These are phyloP conservation scores for Hibiscus trionum DNA, from an alignment of 345 rosid genomes.

Conservation along the genomic window DNA sequence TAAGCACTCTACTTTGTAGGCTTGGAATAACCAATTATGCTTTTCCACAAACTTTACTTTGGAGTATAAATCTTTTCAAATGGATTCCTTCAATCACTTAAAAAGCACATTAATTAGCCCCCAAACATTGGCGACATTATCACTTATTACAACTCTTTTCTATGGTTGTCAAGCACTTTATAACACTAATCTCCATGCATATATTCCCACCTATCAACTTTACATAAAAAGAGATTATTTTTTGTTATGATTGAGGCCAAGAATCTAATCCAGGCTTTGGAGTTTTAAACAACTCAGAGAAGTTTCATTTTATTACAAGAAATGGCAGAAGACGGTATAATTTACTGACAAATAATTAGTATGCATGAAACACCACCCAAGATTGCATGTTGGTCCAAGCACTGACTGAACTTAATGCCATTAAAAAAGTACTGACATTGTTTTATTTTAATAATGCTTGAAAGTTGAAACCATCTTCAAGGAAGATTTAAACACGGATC, in stretches of 20 bases:
- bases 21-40: slow-evolving; percentile 21
- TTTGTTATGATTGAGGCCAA: slow-evolving; percentile 33
- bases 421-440: slow-evolving; percentile 14
- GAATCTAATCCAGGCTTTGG: slow-evolving; percentile 36
- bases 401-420: slow-evolving; percentile 12
- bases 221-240: slow-evolving; percentile 32
- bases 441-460: slow-evolving; percentile 15
- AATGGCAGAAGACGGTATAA: slow-evolving; percentile 6
- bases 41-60: slow-evolving; percentile 18
- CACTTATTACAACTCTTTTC: slow-evolving; percentile 30
- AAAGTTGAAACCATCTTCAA: slow-evolving; percentile 14
- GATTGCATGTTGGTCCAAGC: slow-evolving; percentile 22
- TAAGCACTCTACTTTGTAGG: not conserved
- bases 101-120: slow-evolving; percentile 20
- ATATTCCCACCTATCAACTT: slow-evolving; percentile 48
- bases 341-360: slow-evolving; percentile 2
- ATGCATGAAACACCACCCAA: slow-evolving; percentile 22
- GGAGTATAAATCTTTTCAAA: slow-evolving; percentile 29
- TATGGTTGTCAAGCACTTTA: slow-evolving; percentile 31
- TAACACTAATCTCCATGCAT: slow-evolving; percentile 32
- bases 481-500: slow-evolving; percentile 19
- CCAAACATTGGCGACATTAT: slow-evolving; percentile 22
- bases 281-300: slow-evolving; percentile 17
- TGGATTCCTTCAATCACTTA: slow-evolving; percentile 40
- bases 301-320: not conserved